Percentiles rank a stretch among this genome's conserved stretches.
Conservation (phyloP, 1,139 yeast species). For the Taiozyma sp. region DNA sequence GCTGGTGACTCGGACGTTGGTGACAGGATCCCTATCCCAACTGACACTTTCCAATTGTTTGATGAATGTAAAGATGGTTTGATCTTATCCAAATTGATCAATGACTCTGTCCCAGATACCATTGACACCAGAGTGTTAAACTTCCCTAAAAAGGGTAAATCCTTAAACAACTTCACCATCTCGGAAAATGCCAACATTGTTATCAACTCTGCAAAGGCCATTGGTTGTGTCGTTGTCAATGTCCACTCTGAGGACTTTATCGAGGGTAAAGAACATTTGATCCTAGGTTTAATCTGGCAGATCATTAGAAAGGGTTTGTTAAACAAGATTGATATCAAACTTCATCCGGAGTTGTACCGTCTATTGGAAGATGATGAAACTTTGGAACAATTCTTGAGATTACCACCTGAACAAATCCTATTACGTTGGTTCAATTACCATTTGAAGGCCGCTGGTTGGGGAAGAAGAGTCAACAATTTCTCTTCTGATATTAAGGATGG, state of each 20-base stretch:
- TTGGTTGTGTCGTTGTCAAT: slow-evolving; percentile 96
- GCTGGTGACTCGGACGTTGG: slow-evolving; percentile 91
- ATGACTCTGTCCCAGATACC: slow-evolving; percentile 97
- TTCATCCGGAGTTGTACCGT: slow-evolving; percentile 95
- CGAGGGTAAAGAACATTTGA: slow-evolving; percentile 94
- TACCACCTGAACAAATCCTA: slow-evolving; percentile 96
- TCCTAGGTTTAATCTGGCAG: slow-evolving; percentile 96
- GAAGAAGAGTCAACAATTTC: slow-evolving; percentile 80
- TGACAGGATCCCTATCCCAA: slow-evolving; percentile 80
- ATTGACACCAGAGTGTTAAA: slow-evolving; percentile 97
- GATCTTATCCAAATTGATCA: slow-evolving; percentile 86
- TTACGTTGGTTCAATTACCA: slow-evolving; percentile 98
- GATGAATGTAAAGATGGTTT: slow-evolving; percentile 97
- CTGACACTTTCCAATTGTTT: slow-evolving; percentile 90
- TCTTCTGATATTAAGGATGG: slow-evolving; percentile 89
- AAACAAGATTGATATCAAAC: slow-evolving; percentile 89
- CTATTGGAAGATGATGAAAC: slow-evolving; percentile 95
- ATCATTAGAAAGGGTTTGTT: slow-evolving; percentile 93
- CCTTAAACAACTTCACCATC: slow-evolving; percentile 92
- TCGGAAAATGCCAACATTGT: slow-evolving; percentile 96
- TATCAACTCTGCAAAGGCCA: slow-evolving; percentile 96
- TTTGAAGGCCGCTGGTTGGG: slow-evolving; percentile 88
- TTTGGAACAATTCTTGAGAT: slow-evolving; percentile 88
- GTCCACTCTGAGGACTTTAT: slow-evolving; percentile 97
- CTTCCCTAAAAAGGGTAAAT: slow-evolving; percentile 73